Evolutionary conservation across 2,329 filamentous ascomycete species (phyloP).

Genomic region (Diplodia sapinea): DNA sequence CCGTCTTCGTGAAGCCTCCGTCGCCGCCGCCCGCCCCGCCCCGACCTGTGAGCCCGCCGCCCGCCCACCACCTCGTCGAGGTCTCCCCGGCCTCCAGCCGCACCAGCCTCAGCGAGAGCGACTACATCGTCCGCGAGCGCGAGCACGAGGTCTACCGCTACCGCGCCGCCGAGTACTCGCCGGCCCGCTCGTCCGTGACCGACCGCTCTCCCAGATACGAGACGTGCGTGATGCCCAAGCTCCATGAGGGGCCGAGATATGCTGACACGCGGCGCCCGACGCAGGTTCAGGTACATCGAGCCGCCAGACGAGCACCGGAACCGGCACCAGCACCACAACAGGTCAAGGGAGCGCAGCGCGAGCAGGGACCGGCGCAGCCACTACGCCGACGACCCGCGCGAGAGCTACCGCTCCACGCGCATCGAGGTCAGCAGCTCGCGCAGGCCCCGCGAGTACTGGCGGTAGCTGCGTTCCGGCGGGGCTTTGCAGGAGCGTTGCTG

Average conservation of each 20-base stretch:
- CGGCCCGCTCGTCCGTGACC: constrained; percentile 38
- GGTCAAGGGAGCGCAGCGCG: constrained; percentile 40
- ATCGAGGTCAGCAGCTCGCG: constrained; percentile 39
- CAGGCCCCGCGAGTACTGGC: constrained; percentile 20
- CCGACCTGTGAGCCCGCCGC: constrained; percentile 32
- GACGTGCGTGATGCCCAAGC: constrained; percentile 35
- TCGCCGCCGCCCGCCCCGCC: constrained; percentile 43
- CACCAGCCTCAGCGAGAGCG: constrained; percentile 42
- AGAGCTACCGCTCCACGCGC: constrained; percentile 40
- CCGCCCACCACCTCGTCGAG: constrained; percentile 51
- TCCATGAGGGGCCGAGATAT: background rate
- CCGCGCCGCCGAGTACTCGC: constrained; percentile 41
- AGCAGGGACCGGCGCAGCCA: constrained; percentile 41
- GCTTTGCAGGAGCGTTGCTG: background rate
- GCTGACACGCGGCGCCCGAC: background rate
- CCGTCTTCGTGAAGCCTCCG: constrained; percentile 46
- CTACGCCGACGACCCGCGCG: constrained; percentile 39
- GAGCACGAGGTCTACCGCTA: constrained; percentile 54
- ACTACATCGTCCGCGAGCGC: constrained; percentile 53
- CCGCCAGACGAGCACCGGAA: constrained; percentile 42
- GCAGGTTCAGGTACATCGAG: constrained; percentile 53
- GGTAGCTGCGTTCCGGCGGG: constrained; percentile 34
- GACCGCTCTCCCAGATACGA: constrained; percentile 48
- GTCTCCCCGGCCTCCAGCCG: constrained; percentile 48
- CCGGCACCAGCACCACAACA: constrained; percentile 16